Percentiles rank a stretch among this genome's conserved stretches.
Evolutionary conservation across 2,329 filamentous ascomycete species (phyloP).

Genomic region (Fusarium falciforme): DNA sequence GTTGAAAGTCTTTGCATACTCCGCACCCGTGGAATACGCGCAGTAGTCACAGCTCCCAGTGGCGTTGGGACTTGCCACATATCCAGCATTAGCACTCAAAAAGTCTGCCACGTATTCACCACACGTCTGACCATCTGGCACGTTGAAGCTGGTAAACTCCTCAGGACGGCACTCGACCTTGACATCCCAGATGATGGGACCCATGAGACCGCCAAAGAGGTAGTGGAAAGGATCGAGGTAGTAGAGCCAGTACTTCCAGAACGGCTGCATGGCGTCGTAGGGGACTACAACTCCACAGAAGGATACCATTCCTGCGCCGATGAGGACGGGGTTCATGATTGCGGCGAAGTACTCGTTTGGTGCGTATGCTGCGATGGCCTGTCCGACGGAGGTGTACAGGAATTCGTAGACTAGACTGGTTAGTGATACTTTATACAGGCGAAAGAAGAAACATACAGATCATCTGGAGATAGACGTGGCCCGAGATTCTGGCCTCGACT

Average conservation of each 20-base stretch:
- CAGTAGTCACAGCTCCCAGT: slow-evolving; percentile 30
- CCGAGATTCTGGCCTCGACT: slow-evolving; percentile 53
- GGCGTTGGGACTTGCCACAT: slow-evolving; percentile 16
- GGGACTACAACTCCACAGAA: slow-evolving; percentile 44
- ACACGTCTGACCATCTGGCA: slow-evolving; percentile 17
- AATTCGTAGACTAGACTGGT: slow-evolving; percentile 52
- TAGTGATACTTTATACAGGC: slow-evolving; percentile 5
- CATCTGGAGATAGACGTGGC: slow-evolving; percentile 59
- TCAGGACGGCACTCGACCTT: slow-evolving; percentile 48
- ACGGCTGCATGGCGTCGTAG: slow-evolving; percentile 33
- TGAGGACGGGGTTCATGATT: slow-evolving; percentile 1
- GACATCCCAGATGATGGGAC: slow-evolving; percentile 52
- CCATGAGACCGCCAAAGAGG: slow-evolving; percentile 53
- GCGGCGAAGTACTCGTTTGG: slow-evolving; percentile 6
- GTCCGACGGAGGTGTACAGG: slow-evolving; percentile 47
- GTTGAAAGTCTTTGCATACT: slow-evolving; percentile 32
- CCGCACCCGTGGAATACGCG: slow-evolving; percentile 25
- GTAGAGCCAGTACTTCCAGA: slow-evolving; percentile 51
- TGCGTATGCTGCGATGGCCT: slow-evolving; percentile 7
- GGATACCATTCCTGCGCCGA: slow-evolving; percentile 19
- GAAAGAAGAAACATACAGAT: slow-evolving; percentile 52
- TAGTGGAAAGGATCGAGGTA: slow-evolving; percentile 57
- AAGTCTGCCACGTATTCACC: slow-evolving; percentile 36
- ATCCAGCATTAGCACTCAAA: slow-evolving; percentile 18
- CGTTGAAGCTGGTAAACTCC: slow-evolving; percentile 40